Evolutionary conservation across 148 eudicot species (phyloP), one percentile per base, ranked within the genome.

Genomic region (Spergularia bocconei): DNA sequence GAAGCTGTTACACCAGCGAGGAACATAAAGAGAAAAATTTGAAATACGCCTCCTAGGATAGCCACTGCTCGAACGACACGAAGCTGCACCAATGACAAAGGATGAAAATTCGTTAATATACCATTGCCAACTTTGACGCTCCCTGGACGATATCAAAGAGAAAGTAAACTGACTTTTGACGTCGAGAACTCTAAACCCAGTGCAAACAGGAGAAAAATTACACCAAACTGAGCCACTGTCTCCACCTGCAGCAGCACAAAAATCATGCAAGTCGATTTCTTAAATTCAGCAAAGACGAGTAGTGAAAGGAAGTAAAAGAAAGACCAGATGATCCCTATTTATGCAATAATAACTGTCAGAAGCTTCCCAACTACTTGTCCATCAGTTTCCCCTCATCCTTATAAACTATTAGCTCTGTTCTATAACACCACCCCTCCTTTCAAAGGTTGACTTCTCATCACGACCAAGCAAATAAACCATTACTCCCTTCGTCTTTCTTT

Each of bases 181-280:
- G 90, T 75, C 47, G 99, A 96, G 87, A 96, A 96, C 80, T 96
- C 99, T 81, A 96, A 75, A 55, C 99, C 99, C 85, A 96, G 79
- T 1, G 99, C 99, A 84, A 96, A 96, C 70, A 96, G 90, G 75
- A 96, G 99, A 73, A 96, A 96, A 74, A 96, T 91, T 16, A 96
- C 99, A 82, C 99, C 99, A 87, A 96, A 96, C 79, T 96, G 99
- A 77, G 99, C 99, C 71, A 96, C 99, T n/a, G 99, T 96, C 79
- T 96, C 99, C 60, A 96, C 99, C 99, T 96, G 82, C 68, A 79
- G 62, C 15, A 75, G 36, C 69, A 66, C 8, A 76, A 52, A 44
- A 71, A 11, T 0, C 54, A 73, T 48, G 50, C 67, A 78, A 19
- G 14, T 59, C 48, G 16, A 71, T 48, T 47, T 13, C 25, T 29